These are phyloP conservation scores for Ogataea nitratoaversa DNA, from an alignment of 805 yeast species.

Conservation along the genomic window DNA sequence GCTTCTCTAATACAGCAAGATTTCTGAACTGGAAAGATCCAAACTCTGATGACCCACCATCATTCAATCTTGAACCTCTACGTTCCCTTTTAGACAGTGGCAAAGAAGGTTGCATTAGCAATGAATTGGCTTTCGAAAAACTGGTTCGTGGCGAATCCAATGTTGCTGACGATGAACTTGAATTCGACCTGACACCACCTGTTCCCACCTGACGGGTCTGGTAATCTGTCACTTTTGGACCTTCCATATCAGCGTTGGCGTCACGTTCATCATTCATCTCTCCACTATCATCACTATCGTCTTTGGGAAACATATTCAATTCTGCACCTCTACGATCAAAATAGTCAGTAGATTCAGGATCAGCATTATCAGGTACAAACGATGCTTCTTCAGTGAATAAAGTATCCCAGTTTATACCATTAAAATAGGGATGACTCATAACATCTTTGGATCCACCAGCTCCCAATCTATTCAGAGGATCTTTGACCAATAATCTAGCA, in stretches of 20 bases:
- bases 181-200: slow-evolving; percentile 12
- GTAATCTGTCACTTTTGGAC: neutral
- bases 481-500: slow-evolving; percentile 51
- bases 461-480: slow-evolving; percentile 71
- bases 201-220: slow-evolving; percentile 2
- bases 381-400: slow-evolving; percentile 71
- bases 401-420: slow-evolving; percentile 66
- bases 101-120: slow-evolving; percentile 16
- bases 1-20: slow-evolving; percentile 83
- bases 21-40: slow-evolving; percentile 92
- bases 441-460: slow-evolving; percentile 76
- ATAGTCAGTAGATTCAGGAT: slow-evolving; percentile 87
- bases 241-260: slow-evolving; percentile 11
- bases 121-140: slow-evolving; percentile 21
- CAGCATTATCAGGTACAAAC: slow-evolving; percentile 72
- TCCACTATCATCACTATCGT: slow-evolving; percentile 30
- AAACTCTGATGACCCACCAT: slow-evolving; percentile 68
- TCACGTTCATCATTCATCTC: slow-evolving; percentile 30
- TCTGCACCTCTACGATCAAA: slow-evolving; percentile 90
- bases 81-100: slow-evolving; percentile 58
- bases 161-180: slow-evolving; percentile 26
- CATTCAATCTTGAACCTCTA: slow-evolving; percentile 60
- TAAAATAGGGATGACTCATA: slow-evolving; percentile 72
- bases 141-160: slow-evolving; percentile 27
- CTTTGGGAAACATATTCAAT: slow-evolving; percentile 54